A percentile compares a stretch with the other conserved stretches of the same genome.
Evolutionary conservation across 2,329 filamentous ascomycete species (phyloP).

Genomic region (Alternaria sp.): DNA sequence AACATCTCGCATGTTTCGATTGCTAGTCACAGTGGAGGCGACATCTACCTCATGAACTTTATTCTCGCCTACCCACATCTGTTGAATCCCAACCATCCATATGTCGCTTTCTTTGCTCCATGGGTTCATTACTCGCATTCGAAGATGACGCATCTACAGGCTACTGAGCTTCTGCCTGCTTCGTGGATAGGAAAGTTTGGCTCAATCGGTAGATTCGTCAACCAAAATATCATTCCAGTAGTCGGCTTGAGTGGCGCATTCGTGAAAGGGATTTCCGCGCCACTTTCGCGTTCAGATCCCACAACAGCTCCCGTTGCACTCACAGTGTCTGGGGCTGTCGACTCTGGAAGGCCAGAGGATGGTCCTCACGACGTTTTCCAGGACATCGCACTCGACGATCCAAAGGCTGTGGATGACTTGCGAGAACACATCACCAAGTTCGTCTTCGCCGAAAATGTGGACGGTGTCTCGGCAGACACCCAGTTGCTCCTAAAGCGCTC

Average conservation of each 20-base stretch:
- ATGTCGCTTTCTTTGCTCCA: conserved; percentile 44
- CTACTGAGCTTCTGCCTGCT: conserved; percentile 37
- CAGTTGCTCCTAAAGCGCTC: conserved; percentile 36
- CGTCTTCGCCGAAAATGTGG: conserved; percentile 37
- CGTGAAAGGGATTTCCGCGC: conserved; percentile 24
- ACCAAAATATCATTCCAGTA: conserved; percentile 36
- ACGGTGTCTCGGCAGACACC: conserved; percentile 40
- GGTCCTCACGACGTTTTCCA: background rate
- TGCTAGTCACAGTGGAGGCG: conserved; percentile 45
- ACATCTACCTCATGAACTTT: conserved; percentile 43
- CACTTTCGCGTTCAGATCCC: conserved; percentile 15
- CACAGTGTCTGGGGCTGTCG: conserved; percentile 5
- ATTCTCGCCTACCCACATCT: conserved; percentile 38
- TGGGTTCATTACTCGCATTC: conserved; percentile 45
- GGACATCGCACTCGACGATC: conserved; percentile 26
- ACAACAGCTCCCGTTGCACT: conserved; percentile 25
- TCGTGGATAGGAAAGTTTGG: conserved; percentile 37
- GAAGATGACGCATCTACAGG: conserved; percentile 29
- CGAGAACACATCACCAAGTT: conserved; percentile 33
- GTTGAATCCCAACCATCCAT: conserved; percentile 37
- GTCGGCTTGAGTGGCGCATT: conserved; percentile 31
- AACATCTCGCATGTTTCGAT: conserved; percentile 41
- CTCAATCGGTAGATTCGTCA: conserved; percentile 29
- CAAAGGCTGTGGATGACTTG: conserved; percentile 32
- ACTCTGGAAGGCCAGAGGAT: conserved; percentile 10